Evolutionary conservation across 495 filamentous ascomycete genomes (phyloP), one percentile per base, ranked within the genome.

Genomic region (Aspergillus mulundensis): DNA sequence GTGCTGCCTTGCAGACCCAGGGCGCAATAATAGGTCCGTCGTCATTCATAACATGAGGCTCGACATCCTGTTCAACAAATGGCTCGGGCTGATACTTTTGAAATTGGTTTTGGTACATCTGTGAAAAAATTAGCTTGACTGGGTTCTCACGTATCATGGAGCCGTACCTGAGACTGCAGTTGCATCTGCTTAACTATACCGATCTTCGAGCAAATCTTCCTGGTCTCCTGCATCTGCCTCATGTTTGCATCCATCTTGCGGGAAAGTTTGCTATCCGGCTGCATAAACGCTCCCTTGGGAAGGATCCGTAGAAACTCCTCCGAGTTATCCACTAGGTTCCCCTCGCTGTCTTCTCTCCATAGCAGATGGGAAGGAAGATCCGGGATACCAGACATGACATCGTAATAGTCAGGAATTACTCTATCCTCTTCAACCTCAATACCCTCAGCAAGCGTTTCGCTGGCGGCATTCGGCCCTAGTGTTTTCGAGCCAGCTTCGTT

Each of bases 151-250:
- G 24, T 11, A 36, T 1, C 34, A 20, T n/a, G 19, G 50, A 41
- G 0, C 25, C 63, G 61, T 84, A 92, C 91, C 83, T 96, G 94
- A 43, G 91, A 87, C 65, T 99, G 95, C 28, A 96, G 77, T 68
- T 97, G 95, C 94, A 99, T 99, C 75, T 99, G 94, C 78, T 97
- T 99, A 67, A 99, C 91, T 56, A 99, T 87, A 25, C 89, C 85
- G 65, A 97, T 92, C 70, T 97, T 97, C 3, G 91, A 91, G 66
- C 89, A 95, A 11, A 99, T 81, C 68, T 97, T 97, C 61, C 95
- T 80, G 0, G 94, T 97, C 56, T 97, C 93, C 69, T 99, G 94
- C 86, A 97, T 91, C 65, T 97, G 91, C 38, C 83, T 82, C 76
- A 97, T 87, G 62, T 99, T 99, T 49, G 84, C 84, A 57, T 95